Conservation (phyloP, 164 flowering plant species). For the Stephania yunnanensis region DNA sequence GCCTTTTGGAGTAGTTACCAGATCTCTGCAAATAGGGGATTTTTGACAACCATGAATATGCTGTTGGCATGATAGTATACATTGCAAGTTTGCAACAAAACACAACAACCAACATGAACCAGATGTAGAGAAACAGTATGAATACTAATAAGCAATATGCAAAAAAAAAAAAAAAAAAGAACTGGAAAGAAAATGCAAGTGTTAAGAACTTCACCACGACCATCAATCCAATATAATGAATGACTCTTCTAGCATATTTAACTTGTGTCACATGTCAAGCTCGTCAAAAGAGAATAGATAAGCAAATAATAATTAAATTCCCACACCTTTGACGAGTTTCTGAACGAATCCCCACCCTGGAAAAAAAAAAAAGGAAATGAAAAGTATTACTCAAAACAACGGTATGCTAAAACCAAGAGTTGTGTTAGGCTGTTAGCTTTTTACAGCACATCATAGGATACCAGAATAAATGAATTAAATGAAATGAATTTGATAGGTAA, state of each 20-base stretch:
- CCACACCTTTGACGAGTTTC: constrained; percentile 24
- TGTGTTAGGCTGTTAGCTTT: background rate
- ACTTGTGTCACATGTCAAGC: background rate
- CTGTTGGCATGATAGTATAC: background rate
- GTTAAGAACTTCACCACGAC: background rate
- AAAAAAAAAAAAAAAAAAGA: background rate
- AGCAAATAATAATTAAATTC: background rate
- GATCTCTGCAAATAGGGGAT: constrained; percentile 35
- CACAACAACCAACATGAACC: background rate
- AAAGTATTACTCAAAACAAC: background rate
- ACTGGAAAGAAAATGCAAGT: background rate
- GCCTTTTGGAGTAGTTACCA: constrained; percentile 31
- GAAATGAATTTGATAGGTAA: background rate
- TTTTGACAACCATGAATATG: background rate
- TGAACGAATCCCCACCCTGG: constrained; percentile 27
- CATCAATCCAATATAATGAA: background rate
- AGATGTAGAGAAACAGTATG: background rate
- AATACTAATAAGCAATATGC: background rate
- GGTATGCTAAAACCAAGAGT: background rate
- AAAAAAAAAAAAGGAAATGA: background rate
- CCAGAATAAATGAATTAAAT: background rate
- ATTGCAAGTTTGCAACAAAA: background rate
- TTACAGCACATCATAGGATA: background rate
- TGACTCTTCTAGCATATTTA: background rate
- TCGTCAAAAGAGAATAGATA: background rate